Evolutionary conservation across 768 basidiomycete species (phyloP).

Genomic region (Exsudoporus frostii): DNA sequence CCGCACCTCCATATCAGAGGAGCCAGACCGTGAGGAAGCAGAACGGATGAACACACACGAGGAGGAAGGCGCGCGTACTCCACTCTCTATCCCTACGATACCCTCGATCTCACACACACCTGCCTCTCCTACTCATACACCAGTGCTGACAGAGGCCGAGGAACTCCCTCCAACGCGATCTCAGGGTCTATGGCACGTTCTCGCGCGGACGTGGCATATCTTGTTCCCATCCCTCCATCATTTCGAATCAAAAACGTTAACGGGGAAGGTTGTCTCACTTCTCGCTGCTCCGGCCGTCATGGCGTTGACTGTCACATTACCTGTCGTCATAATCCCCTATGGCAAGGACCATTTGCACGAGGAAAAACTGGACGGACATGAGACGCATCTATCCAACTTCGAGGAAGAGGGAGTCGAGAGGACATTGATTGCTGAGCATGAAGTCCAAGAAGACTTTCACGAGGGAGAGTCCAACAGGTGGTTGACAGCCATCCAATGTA

Average conservation of each 20-base stretch:
- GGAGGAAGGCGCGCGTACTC: slow-evolving; percentile 14
- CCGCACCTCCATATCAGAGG: slow-evolving; percentile 27
- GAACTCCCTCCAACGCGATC: slow-evolving; percentile 40
- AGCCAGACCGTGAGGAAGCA: slow-evolving; percentile 11
- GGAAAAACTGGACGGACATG: slow-evolving; percentile 32
- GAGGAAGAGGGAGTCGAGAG: slow-evolving; percentile 75
- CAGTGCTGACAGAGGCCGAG: slow-evolving; percentile 44
- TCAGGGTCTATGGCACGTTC: slow-evolving; percentile 34
- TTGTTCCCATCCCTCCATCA: slow-evolving; percentile 84
- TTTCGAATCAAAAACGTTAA: slow-evolving; percentile 64
- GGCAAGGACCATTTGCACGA: slow-evolving; percentile 14
- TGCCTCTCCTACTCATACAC: slow-evolving; percentile 39
- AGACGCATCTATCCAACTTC: slow-evolving; percentile 58
- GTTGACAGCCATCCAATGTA: slow-evolving; percentile 82
- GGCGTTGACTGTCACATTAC: slow-evolving; percentile 81
- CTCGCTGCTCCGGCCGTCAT: slow-evolving; percentile 88
- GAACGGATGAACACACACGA: slow-evolving; percentile 6
- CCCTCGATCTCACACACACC: slow-evolving; percentile 61
- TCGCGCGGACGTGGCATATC: slow-evolving; percentile 50
- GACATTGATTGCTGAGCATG: slow-evolving; percentile 69
- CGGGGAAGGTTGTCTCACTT: slow-evolving; percentile 70
- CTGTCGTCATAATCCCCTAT: slow-evolving; percentile 76
- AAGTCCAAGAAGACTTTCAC: slow-evolving; percentile 65
- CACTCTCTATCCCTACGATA: slow-evolving; percentile 32
- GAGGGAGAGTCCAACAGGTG: slow-evolving; percentile 72